A percentile compares a stretch with the other conserved stretches of the same genome.
These are phyloP conservation scores for Straminergon stramineum DNA, from an alignment of 225 moss, liverwort and hornwort genomes.

Conservation along the genomic window DNA sequence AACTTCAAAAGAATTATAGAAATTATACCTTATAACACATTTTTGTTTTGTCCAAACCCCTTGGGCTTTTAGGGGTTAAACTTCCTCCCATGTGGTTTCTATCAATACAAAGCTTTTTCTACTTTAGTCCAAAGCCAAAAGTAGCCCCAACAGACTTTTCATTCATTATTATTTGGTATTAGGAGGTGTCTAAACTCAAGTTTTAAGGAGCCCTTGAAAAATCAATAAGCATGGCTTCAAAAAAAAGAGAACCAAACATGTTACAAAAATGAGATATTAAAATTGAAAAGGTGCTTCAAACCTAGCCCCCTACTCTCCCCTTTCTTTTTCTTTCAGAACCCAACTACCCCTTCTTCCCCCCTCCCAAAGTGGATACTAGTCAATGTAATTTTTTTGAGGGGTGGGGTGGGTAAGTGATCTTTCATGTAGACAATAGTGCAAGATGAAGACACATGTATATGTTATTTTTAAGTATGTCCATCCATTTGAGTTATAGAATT, in stretches of 20 bases:
- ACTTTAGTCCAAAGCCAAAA: background rate
- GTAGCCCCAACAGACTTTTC: background rate
- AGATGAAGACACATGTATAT: background rate
- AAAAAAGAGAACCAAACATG: background rate
- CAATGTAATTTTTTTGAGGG: background rate
- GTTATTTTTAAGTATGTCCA: background rate
- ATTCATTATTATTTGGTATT: background rate
- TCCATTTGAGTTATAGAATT: background rate
- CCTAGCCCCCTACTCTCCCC: accelerated
- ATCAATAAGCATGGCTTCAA: background rate
- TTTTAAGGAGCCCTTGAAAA: background rate
- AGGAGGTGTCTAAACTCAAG: accelerated
- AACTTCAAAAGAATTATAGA: no score
- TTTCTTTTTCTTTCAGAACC: no score
- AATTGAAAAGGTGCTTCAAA: background rate
- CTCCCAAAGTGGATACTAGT: accelerated
- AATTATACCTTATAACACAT: no score
- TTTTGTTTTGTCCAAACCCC: no score
- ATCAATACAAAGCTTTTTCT: accelerated
- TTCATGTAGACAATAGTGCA: background rate
- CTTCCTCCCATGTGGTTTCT: background rate
- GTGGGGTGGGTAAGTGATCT: no score
- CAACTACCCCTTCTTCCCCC: no score
- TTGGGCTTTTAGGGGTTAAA: background rate
- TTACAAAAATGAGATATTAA: background rate